Evolutionary conservation across 305 asterid species (phyloP).

Genomic region (Stenogyne calaminthoides): DNA sequence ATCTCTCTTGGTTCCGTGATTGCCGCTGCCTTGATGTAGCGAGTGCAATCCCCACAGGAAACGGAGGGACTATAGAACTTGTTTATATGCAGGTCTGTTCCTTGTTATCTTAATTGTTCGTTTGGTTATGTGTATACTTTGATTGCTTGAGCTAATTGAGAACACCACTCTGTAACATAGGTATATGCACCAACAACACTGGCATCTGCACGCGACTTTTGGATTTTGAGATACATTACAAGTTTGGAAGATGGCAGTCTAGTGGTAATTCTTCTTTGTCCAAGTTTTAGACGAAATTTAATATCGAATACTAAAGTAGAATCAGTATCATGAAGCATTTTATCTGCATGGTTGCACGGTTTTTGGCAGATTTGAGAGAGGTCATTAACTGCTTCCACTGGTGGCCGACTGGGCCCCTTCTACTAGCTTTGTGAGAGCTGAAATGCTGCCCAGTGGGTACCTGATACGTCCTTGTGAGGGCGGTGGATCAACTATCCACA

Average conservation of each 20-base stretch:
- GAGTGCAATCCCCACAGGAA: slow-evolving; percentile 81
- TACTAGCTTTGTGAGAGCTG: slow-evolving; percentile 81
- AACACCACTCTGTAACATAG: slow-evolving; percentile 36
- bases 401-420: slow-evolving; percentile 92
- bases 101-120: neutral
- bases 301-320: neutral
- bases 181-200: slow-evolving; percentile 93
- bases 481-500: slow-evolving; percentile 91
- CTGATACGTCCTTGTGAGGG: slow-evolving; percentile 96
- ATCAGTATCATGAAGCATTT: neutral
- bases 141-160: neutral
- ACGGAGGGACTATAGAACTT: slow-evolving; percentile 94
- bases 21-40: slow-evolving; percentile 83
- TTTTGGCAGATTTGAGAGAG: slow-evolving; percentile 84
- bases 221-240: slow-evolving; percentile 82
- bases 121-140: neutral
- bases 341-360: neutral
- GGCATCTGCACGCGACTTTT: slow-evolving; percentile 97
- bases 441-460: slow-evolving; percentile 94
- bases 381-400: slow-evolving; percentile 73
- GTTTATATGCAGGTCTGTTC: slow-evolving; percentile 81
- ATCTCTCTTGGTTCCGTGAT: slow-evolving; percentile 91
- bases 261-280: slow-evolving; percentile 45
- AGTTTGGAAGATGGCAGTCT: slow-evolving; percentile 90
- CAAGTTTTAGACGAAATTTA: neutral